These are phyloP conservation scores for Ulota crispa DNA, from an alignment of 225 moss, liverwort and hornwort species.

Conservation along the genomic window DNA sequence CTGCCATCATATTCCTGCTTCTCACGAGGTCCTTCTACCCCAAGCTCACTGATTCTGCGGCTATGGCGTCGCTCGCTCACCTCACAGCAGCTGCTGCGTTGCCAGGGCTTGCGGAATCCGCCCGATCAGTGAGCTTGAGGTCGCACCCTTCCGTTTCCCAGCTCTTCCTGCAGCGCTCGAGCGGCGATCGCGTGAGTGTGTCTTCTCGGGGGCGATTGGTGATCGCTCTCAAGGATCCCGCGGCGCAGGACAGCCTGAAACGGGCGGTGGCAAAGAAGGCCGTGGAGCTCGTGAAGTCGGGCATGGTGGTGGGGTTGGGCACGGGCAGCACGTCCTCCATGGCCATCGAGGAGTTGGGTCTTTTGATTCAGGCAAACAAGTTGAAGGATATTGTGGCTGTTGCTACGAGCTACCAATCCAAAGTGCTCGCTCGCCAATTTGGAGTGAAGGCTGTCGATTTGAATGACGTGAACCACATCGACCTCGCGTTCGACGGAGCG, in stretches of 20 bases:
- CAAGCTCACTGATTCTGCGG: not conserved
- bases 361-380: constrained; percentile 70
- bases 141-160: not conserved
- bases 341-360: constrained; percentile 97
- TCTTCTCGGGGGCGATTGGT: not conserved
- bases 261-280: constrained; percentile 89
- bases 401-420: constrained; percentile 88
- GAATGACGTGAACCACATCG: constrained; percentile 90
- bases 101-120: not conserved
- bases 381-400: constrained; percentile 85
- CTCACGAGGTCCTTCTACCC: not conserved
- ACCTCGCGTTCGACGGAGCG: constrained; percentile 91
- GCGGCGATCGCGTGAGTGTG: not conserved
- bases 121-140: constrained; percentile 7
- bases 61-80: constrained; percentile 27
- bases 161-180: not conserved
- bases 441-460: constrained; percentile 89
- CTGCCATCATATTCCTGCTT: not conserved
- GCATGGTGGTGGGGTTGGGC: constrained; percentile 89
- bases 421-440: constrained; percentile 89
- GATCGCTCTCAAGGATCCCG: constrained; percentile 44
- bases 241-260: constrained; percentile 60
- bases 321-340: constrained; percentile 90
- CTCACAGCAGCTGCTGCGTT: not conserved
- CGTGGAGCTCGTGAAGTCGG: constrained; percentile 83